These are phyloP conservation scores for Schoenoplectus tabernaemontani DNA, from an alignment of 202 grass and related monocot genomes.

Conservation along the genomic window DNA sequence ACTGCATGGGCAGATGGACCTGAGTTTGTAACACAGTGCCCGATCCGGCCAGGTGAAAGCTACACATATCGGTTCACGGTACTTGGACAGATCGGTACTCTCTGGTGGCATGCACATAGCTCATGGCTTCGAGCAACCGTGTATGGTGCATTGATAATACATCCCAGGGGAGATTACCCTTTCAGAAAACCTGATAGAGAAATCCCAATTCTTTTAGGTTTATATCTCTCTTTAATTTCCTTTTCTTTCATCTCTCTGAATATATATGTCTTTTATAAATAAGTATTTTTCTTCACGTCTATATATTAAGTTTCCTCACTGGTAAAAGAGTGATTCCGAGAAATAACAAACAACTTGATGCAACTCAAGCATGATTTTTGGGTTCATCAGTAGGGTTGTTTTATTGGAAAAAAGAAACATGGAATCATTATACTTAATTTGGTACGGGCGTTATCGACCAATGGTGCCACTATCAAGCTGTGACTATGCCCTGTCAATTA, in stretches of 20 bases:
- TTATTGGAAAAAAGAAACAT: slow-evolving; percentile 15
- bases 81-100: slow-evolving; percentile 57
- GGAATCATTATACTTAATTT: slow-evolving; percentile 19
- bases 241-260: not conserved
- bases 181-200: slow-evolving; percentile 43
- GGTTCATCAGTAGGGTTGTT: slow-evolving; percentile 18
- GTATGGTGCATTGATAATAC: slow-evolving; percentile 61
- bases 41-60: slow-evolving; percentile 48
- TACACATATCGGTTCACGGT: slow-evolving; percentile 82
- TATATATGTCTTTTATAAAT: not conserved
- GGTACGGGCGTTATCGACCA: not conserved
- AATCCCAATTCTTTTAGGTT: slow-evolving; percentile 76
- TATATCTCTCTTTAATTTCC: not conserved
- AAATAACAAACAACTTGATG: not conserved
- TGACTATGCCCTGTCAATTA: not conserved
- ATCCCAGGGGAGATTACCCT: slow-evolving; percentile 44
- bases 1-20: slow-evolving; percentile 87
- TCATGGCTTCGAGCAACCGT: slow-evolving; percentile 89
- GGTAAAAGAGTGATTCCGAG: slow-evolving; percentile 18
- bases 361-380: not conserved
- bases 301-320: slow-evolving; percentile 21
- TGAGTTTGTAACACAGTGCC: slow-evolving; percentile 90
- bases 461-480: not conserved
- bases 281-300: not conserved
- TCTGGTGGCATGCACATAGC: slow-evolving; percentile 96